These are phyloP conservation scores for Botrytis galanthina DNA, from an alignment of 2,329 filamentous ascomycete genomes.

Conservation along the genomic window DNA sequence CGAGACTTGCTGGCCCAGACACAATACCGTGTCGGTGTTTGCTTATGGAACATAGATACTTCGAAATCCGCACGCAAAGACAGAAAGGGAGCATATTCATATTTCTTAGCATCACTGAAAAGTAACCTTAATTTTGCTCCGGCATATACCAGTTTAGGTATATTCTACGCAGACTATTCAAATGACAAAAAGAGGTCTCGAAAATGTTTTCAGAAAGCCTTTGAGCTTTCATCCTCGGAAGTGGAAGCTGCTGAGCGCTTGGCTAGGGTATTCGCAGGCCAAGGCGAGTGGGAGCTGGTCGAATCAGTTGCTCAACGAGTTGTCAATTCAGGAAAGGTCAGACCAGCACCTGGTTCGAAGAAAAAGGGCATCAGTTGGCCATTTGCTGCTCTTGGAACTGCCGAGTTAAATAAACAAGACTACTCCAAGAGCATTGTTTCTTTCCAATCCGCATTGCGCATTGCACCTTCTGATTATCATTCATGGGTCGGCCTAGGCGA, in stretches of 20 bases:
- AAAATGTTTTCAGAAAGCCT: conserved; percentile 94
- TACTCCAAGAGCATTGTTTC: conserved; percentile 86
- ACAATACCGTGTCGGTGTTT: conserved; percentile 82
- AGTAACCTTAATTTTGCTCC: conserved; percentile 85
- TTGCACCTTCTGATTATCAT: conserved; percentile 84
- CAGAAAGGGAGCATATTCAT: conserved; percentile 77
- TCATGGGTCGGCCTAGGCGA: conserved; percentile 97
- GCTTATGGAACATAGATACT: conserved; percentile 79
- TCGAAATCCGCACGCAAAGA: conserved; percentile 74
- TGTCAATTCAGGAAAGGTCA: conserved; percentile 90
- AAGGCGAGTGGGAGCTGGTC: conserved; percentile 94
- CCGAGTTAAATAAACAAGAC: conserved; percentile 91
- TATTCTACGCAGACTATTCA: conserved; percentile 88
- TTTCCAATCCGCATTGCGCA: conserved; percentile 84
- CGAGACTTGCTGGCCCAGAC: conserved; percentile 79
- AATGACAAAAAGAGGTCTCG: conserved; percentile 82
- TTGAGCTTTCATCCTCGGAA: conserved; percentile 86
- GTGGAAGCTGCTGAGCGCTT: conserved; percentile 83
- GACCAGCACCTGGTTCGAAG: conserved; percentile 87
- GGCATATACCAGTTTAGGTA: conserved; percentile 84
- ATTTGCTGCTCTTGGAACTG: conserved; percentile 87
- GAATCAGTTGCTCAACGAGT: conserved; percentile 88
- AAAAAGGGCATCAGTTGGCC: conserved; percentile 94
- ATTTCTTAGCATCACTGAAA: conserved; percentile 80
- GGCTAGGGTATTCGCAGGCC: conserved; percentile 80